Base-by-base conservation (phyloP, 108 stramenopile species). In the Cylindrotheca closterium region DNA sequence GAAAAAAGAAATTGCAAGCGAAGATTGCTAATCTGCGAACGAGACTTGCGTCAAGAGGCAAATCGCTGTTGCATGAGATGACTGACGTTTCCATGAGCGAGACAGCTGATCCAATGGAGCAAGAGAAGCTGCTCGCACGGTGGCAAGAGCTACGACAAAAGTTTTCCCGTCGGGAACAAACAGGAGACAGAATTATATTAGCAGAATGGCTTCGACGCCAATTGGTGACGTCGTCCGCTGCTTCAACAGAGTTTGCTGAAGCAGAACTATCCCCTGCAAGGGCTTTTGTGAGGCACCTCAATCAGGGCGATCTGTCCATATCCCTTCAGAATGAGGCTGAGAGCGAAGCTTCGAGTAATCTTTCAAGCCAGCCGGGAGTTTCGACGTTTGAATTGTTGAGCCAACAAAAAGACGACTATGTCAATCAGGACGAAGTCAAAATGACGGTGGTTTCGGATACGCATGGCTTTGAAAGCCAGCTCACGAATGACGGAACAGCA, bases 371-470 rank as follows among this genome's bases (percentile, higher is more conserved):
- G 37, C 37, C 37, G 7, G 37, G 37, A 7, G 10, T 7, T 42
- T 42, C 37, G 15, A 42, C 37, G 15, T 42, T 10, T 15, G 37
- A 42, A 15, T 15, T 42, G 10, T 42, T 42, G 15, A 10, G 10
- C 15, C 37, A 42, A 15, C n/a, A n/a, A n/a, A n/a, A n/a, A n/a
- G 37, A 7, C 7, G 15, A 42, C 15, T 42, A 42, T 15, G 15
- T 15, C 7, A 42, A 15, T 7, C 37, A 10, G 10, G 15, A 15
- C 15, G 37, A 79, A 45, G 30, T 89, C 10, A 55, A 80, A 10
- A 58, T 84, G 34, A 78, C 86, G 21, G 84, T 83, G 3, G 68
- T 89, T 25, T 81, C 79, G 17, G 88, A 89, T 51, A 89, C 88
- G 8, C 88, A 89, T 73, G 88, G 88, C 23, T 84, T 84, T 51